These are phyloP conservation scores for Mycosphaerella sp. DNA, from an alignment of 2,329 filamentous ascomycete genomes.

Conservation along the genomic window DNA sequence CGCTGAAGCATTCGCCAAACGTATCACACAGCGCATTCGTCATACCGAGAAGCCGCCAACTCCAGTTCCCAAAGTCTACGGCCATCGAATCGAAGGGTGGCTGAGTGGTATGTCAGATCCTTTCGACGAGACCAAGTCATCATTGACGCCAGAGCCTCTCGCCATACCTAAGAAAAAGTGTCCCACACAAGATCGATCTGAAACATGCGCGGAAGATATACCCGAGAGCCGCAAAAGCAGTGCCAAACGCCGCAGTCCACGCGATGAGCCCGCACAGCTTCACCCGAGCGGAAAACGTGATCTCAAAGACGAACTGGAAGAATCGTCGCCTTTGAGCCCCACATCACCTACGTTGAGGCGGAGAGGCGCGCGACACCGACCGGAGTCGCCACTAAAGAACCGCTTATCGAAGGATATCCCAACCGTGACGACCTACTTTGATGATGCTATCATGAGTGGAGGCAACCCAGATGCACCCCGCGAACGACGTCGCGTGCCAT, in stretches of 20 bases:
- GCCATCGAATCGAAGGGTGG: slow-evolving; percentile 56
- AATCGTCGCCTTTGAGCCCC: slow-evolving; percentile 10
- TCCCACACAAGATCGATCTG: slow-evolving; percentile 9
- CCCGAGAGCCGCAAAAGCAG: slow-evolving; percentile 19
- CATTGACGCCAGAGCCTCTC: slow-evolving; percentile 30
- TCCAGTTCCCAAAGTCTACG: slow-evolving; percentile 39
- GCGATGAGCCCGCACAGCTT: slow-evolving; percentile 17
- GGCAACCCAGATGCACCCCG: slow-evolving; percentile 11
- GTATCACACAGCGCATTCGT: slow-evolving; percentile 21
- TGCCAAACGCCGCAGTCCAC: slow-evolving; percentile 19
- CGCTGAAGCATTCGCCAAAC: slow-evolving; percentile 21
- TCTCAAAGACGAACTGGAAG: background rate
- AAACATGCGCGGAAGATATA: slow-evolving; percentile 11
- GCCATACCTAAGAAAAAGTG: slow-evolving; percentile 23
- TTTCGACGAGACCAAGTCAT: slow-evolving; percentile 36
- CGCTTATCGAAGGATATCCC: slow-evolving; percentile 17
- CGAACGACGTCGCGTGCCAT: slow-evolving; percentile 11
- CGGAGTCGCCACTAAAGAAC: slow-evolving; percentile 39
- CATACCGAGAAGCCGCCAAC: slow-evolving; percentile 17
- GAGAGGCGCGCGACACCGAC: slow-evolving; percentile 33
- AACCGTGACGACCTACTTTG: slow-evolving; percentile 2
- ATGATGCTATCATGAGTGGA: slow-evolving; percentile 20
- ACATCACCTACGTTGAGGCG: slow-evolving; percentile 32
- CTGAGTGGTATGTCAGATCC: slow-evolving; percentile 41
- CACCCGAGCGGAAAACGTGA: slow-evolving; percentile 14